Evolutionary conservation across 805 yeast genomes (phyloP).

Genomic region (Vanderwaltozyma polyspora): DNA sequence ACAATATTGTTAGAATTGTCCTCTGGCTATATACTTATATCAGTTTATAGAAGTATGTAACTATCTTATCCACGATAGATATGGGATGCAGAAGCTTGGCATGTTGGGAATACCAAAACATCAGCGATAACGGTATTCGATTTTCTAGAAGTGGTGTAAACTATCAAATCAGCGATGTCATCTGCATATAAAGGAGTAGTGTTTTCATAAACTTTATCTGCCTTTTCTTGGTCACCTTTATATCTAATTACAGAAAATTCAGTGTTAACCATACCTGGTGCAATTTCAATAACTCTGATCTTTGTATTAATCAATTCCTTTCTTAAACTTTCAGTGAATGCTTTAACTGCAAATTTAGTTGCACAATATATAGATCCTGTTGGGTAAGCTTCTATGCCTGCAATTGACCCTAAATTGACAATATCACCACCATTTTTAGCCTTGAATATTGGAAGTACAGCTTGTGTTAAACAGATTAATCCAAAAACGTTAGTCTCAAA

Average conservation of each 20-base stretch:
- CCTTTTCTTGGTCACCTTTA: conserved; percentile 44
- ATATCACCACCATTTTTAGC: conserved; percentile 61
- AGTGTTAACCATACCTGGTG: conserved; percentile 63
- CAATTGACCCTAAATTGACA: conserved; percentile 65
- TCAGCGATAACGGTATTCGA: conserved; percentile 58
- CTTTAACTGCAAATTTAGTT: conserved; percentile 59
- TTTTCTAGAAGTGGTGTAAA: conserved; percentile 46
- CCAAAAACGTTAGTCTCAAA: conserved; percentile 83
- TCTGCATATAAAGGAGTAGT: conserved; percentile 46
- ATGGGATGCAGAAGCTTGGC: conserved; percentile 73
- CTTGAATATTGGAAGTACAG: conserved; percentile 60
- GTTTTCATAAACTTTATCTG: conserved; percentile 45
- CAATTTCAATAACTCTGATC: conserved; percentile 53
- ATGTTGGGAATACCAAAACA: conserved; percentile 68
- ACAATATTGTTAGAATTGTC: too few relatives aligned
- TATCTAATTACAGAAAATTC: conserved; percentile 52
- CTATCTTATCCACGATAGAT: conserved; percentile 35
- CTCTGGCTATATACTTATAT: too few relatives aligned
- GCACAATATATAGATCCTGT: conserved; percentile 75
- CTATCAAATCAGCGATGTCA: conserved; percentile 52
- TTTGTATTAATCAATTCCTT: conserved; percentile 64
- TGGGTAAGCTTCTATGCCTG: conserved; percentile 71
- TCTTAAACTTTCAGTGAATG: conserved; percentile 60
- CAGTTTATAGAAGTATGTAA: too few relatives aligned
- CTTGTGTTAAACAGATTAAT: conserved; percentile 72